These are phyloP conservation scores for Geosiphon pyriformis DNA, from an alignment of 192 early-diverging fungal species.

Conservation along the genomic window DNA sequence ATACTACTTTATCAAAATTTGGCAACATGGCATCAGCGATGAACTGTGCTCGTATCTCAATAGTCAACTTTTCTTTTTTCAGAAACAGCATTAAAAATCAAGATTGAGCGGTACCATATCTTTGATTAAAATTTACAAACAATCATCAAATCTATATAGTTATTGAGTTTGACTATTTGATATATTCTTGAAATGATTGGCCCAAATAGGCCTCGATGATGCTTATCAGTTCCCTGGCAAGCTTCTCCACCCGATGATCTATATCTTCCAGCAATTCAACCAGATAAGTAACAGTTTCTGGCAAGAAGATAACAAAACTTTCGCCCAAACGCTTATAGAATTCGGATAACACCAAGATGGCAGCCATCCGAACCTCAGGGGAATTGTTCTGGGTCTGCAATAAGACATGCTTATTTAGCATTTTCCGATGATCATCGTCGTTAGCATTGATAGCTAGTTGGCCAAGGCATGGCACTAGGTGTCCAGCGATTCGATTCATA, in stretches of 20 bases:
- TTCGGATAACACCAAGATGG: conserved; percentile 66
- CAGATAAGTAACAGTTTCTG: conserved; percentile 91
- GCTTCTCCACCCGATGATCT: conserved; percentile 74
- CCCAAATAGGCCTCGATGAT: conserved; percentile 89
- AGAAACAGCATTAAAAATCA: too few relatives aligned
- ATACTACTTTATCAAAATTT: too few relatives aligned
- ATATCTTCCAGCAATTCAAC: conserved; percentile 96
- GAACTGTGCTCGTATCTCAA: too few relatives aligned
- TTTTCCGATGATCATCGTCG: conserved; percentile 83
- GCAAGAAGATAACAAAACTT: conserved; percentile 84
- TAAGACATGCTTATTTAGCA: conserved; percentile 76
- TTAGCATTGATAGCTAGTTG: conserved; percentile 74
- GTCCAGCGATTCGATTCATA: conserved; percentile 47
- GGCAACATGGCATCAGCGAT: too few relatives aligned
- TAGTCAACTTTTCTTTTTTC: too few relatives aligned
- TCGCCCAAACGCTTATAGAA: conserved; percentile 89
- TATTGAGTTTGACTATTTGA: too few relatives aligned
- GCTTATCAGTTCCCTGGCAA: conserved; percentile 74
- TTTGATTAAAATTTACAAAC: too few relatives aligned
- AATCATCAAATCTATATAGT: too few relatives aligned
- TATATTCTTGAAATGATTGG: conserved; percentile 82
- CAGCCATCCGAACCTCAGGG: conserved; percentile 62
- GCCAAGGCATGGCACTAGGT: conserved; percentile 71
- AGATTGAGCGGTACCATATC: too few relatives aligned
- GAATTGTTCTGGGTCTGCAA: conserved; percentile 71